Percentiles rank a stretch among this genome's conserved stretches.
Conservation (phyloP, 1,284 basidiomycete species). For the Leucoagaricus sp. region DNA sequence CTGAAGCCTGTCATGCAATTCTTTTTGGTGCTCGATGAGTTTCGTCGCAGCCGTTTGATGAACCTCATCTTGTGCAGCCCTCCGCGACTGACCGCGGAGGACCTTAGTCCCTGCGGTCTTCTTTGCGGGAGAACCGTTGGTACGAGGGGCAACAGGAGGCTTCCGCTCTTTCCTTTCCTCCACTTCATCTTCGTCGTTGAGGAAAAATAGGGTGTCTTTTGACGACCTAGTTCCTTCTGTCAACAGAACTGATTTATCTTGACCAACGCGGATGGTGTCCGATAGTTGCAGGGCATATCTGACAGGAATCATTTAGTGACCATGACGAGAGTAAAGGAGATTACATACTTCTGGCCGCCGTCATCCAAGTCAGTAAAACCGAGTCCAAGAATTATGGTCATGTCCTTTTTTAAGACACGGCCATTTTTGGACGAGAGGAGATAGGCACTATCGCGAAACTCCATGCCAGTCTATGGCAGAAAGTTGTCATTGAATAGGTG, state of each 20-base stretch:
- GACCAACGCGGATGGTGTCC: constrained; percentile 85
- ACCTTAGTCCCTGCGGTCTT: constrained; percentile 84
- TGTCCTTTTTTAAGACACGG: constrained; percentile 72
- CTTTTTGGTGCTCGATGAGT: constrained; percentile 87
- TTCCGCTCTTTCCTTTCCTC: constrained; percentile 59
- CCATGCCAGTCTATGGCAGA: constrained; percentile 78
- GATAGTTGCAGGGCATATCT: constrained; percentile 91
- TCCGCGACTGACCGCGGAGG: constrained; percentile 81
- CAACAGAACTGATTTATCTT: constrained; percentile 69
- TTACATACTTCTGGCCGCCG: constrained; percentile 70
- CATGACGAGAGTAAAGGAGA: not conserved
- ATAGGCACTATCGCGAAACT: constrained; percentile 91
- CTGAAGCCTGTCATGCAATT: constrained; percentile 82
- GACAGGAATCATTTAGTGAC: constrained; percentile 14
- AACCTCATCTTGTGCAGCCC: constrained; percentile 79
- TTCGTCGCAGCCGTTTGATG: constrained; percentile 69
- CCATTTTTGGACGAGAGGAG: constrained; percentile 82
- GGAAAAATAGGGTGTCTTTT: constrained; percentile 90
- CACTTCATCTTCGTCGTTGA: constrained; percentile 60
- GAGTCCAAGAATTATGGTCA: constrained; percentile 85
- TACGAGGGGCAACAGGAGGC: constrained; percentile 48
- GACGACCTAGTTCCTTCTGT: constrained; percentile 84
- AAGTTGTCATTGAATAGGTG: constrained; percentile 17
- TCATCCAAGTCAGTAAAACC: constrained; percentile 86
- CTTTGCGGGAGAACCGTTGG: constrained; percentile 69